Evolutionary conservation across 768 basidiomycete genomes (phyloP), one percentile per base, ranked within the genome.

Genomic region (Chalciporus pseudorubinellus): DNA sequence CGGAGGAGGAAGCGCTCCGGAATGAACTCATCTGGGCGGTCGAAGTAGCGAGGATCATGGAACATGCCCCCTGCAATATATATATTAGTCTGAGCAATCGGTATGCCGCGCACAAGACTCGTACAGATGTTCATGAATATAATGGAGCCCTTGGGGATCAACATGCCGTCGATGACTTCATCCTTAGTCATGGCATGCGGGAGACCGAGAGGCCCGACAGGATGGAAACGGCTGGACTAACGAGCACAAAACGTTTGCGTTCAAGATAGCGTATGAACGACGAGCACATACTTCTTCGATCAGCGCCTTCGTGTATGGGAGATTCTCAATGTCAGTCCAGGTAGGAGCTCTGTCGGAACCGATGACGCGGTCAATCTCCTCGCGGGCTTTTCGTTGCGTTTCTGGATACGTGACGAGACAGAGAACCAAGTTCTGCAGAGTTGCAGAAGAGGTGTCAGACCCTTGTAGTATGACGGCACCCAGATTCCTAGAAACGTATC

Each of bases 321-420:
- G 69, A 58, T 79, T 74, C 18, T 73, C 68, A 38, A 77, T 50
- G 48, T 62, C 75, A 14, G 56, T 55, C 46, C 73, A 67, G 16
- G 55, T 56, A 9, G 79, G 80, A 20, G 80, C 65, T 31, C 78
- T 74, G 39, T 70, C 59, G 3, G 29, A 19, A 22, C 77, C 77
- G 50, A 74, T 63, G 8, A 80, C 74, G 33, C 50, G 53, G 59
- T 82, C 80, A 42, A 83, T 68, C 60, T 83, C 79, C 16, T 43
- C 20, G 10, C 42, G 42, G 16, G 42, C 42, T 11, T 46, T 46
- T 7, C 31, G 18, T 33, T 46, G 45, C 29, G 34, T 26, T 33
- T 46, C 45, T n/a, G 45, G 45, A 45, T 62, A 63, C 11, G 60
- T 50, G 16, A 62, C 47, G 55, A 71, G 52, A 19, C 59, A 56